Base-by-base conservation (phyloP, 2,329 filamentous ascomycete genomes). In the Aspergillus quadricinctus region DNA sequence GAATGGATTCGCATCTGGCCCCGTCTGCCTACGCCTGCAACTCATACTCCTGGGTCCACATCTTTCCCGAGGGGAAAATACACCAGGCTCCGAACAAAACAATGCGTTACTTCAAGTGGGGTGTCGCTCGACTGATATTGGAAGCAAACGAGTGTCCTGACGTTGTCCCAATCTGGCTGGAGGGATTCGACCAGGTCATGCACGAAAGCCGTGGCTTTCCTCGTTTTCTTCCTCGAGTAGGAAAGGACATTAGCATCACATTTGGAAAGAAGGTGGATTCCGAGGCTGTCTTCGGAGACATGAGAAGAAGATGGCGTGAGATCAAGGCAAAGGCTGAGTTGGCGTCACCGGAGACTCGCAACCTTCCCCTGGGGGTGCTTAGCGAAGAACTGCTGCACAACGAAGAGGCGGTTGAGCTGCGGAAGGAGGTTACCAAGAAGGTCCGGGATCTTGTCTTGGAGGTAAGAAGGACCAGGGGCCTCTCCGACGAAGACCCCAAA, bases 61-160 rank as follows among this genome's bases (percentile, higher is more conserved):
- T 97, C 54, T 97, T 97, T 73, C 94, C 94, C 11, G 94, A 99
- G 75, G 94, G 92, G 49, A 91, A 89, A 73, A 91, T 96, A 48
- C 92, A 97, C 74, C 94, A 99, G 76, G 87, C 91, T 63, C 83
- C 88, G 1, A 79, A 86, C 45, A 85, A 86, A 65, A 85, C 87
- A 7, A 87, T 97, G 80, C 88, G 94, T 29, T 99, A 99, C 77
- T 97, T 97, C 83, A 97, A 96, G 78, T 99, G 94, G 94, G 94
- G 94, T 1, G 81, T 97, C 1, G 91, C 93, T 6, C 85, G 94
- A 2, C 81, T 97, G 56, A 94, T 99, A 56, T 84, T 99, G 49
- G 94, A 99, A 74, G 85, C 88, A 49, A 89, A 93, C 50, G 90
- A 91, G 3, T 87, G 89, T 60, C 94, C 94, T 0, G 90, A 95